phyloP scores from a whole-genome alignment of 352 stramenopile genomes.

The Phytophthora capsici region DNA sequence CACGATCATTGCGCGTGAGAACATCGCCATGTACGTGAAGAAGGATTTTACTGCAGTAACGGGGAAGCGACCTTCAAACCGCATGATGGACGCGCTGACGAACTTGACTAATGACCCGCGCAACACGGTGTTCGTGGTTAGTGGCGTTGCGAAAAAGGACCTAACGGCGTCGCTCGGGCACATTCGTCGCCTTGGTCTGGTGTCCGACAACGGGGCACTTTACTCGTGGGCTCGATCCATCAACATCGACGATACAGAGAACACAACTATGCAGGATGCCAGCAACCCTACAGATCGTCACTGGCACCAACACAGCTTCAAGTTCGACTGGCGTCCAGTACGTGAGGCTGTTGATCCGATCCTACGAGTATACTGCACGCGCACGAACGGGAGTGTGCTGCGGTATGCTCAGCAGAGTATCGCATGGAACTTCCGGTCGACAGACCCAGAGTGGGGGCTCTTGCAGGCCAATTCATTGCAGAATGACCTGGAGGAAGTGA shows the following conservation, averaged over 20 bases:
- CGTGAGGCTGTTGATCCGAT: slow-evolving; percentile 93
- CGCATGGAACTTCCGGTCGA: slow-evolving; percentile 97
- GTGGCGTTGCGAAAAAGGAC: slow-evolving; percentile 92
- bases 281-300: slow-evolving; percentile 45
- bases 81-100: slow-evolving; percentile 90
- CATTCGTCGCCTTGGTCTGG: slow-evolving; percentile 93
- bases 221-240: slow-evolving; percentile 91
- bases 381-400: slow-evolving; percentile 96
- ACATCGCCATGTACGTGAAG: slow-evolving; percentile 97
- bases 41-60: slow-evolving; percentile 95
- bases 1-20: slow-evolving; percentile 93
- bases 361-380: slow-evolving; percentile 95
- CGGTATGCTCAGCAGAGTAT: slow-evolving; percentile 94
- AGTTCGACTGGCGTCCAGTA: slow-evolving; percentile 93
- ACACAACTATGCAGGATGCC: slow-evolving; percentile 34
- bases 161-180: slow-evolving; percentile 92
- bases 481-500: slow-evolving; percentile 79
- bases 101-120: slow-evolving; percentile 89
- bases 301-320: slow-evolving; percentile 83
- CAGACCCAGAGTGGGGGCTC: slow-evolving; percentile 96
- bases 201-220: slow-evolving; percentile 94
- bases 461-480: slow-evolving; percentile 95
- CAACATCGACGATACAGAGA: slow-evolving; percentile 49
- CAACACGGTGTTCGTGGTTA: slow-evolving; percentile 99
- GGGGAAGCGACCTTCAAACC: slow-evolving; percentile 89